Evolutionary conservation across 163 green algal species (phyloP), one percentile per base, ranked within the genome.

Genomic region (Chloromonas sp.): DNA sequence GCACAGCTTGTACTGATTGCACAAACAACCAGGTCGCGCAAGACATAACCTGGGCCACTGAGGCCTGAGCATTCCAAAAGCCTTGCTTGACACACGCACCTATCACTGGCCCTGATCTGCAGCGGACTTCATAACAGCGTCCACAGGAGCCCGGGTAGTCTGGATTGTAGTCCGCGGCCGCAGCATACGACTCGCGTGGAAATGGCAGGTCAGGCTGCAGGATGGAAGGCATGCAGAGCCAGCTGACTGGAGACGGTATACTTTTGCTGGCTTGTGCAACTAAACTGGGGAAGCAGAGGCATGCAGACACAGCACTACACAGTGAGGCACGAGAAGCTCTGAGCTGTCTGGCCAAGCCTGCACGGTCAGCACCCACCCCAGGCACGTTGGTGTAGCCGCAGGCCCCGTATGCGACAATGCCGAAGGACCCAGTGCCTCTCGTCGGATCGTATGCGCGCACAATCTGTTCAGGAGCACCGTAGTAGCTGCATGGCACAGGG

Each of bases 91-190:
- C 36, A 36, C 36, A 36, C 36, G 36, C 36, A 36, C 36, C 36
- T 36, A 36, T 36, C 11, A 82, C 79, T 57, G 58, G 79, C 1
- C 79, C 79, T 36, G 58, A n/a, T 59, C 70, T 82, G 58, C 79
- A 82, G 58, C 79, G 79, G 2, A 66, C 11, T 62, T 89, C 83
- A 71, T 88, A 89, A 79, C 87, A 94, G 3, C 89, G 71, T 0
- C 89, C 91, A 83, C 91, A 94, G 57, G 77, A 89, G 70, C 89
- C 91, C 1, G 89, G 61, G 82, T 90, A 94, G 81, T 90, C 86
- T 0, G 85, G 83, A 71, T 91, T 81, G 1, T 84, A 81, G 78
- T 92, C 86, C 0, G 86, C 89, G 0, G 91, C 61, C 0, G 91
- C 91, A 0, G 86, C 90, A 57, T 5, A 3, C 71, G 71, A 5